A percentile compares a stretch with the other conserved stretches of the same genome.
Conservation (phyloP, 306 rosid species). For the Alnus rubra region DNA sequence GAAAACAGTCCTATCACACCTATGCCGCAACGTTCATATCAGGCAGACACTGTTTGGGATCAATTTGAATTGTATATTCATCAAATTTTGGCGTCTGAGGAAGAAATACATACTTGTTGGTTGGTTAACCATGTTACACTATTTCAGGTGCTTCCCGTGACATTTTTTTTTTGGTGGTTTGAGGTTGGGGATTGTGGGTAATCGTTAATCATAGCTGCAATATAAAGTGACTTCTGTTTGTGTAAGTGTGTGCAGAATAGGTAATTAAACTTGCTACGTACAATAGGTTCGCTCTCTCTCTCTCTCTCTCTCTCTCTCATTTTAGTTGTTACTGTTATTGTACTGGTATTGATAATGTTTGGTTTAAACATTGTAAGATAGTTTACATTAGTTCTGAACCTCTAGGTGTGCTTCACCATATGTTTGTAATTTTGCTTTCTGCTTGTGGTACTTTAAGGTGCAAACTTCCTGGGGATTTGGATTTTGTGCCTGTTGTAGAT, state of each 20-base stretch:
- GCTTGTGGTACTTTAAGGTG: constrained; percentile 16
- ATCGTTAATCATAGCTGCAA: not conserved
- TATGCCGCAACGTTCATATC: too few relatives aligned
- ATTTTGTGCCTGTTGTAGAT: not conserved
- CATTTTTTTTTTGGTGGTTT: not conserved
- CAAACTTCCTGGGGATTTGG: constrained; percentile 14
- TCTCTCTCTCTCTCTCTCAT: not conserved
- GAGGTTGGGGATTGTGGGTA: not conserved
- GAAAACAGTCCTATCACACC: not conserved
- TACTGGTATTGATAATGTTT: not conserved
- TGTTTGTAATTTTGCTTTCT: constrained; percentile 2
- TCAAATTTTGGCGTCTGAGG: too few relatives aligned
- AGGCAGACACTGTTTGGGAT: too few relatives aligned
- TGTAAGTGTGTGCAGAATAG: not conserved
- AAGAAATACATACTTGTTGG: too few relatives aligned
- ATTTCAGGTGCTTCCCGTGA: not conserved
- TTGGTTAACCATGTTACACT: not conserved
- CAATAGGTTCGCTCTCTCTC: not conserved
- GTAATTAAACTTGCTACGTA: not conserved
- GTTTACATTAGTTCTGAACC: not conserved
- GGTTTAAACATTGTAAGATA: not conserved
- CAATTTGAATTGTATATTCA: too few relatives aligned
- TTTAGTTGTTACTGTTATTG: not conserved
- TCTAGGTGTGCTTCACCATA: constrained; percentile 8
- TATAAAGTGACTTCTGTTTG: not conserved